Evolutionary conservation across 352 stramenopile species (phyloP).

Genomic region (Globisporangium carolinianum): DNA sequence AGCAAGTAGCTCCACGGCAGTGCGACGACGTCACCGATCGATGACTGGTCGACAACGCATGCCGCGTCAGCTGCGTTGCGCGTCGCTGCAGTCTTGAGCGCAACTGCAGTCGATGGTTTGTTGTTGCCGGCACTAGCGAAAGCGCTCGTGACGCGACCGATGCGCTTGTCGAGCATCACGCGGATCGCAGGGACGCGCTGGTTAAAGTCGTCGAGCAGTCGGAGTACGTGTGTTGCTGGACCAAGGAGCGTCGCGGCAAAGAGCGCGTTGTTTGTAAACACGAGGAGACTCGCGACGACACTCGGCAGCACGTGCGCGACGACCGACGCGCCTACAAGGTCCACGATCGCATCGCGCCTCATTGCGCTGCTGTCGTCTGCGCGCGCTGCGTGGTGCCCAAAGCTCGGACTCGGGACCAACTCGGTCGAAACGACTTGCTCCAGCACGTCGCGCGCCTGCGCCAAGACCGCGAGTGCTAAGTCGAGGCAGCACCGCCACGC

Average conservation of each 20-base stretch:
- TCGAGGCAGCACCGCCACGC: slow-evolving; percentile 46
- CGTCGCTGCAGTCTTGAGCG: neutral
- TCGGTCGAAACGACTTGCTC: slow-evolving; percentile 18
- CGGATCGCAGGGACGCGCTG: slow-evolving; percentile 9
- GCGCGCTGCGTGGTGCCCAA: neutral
- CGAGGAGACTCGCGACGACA: slow-evolving; percentile 42
- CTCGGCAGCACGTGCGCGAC: slow-evolving; percentile 50
- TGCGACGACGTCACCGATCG: slow-evolving; percentile 21
- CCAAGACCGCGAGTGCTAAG: slow-evolving; percentile 21
- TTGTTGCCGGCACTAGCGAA: neutral
- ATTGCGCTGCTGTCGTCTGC: neutral
- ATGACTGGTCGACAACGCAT: neutral
- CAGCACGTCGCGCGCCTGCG: slow-evolving; percentile 28
- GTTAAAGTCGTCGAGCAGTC: slow-evolving; percentile 46
- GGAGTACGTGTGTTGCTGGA: slow-evolving; percentile 32
- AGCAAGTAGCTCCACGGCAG: slow-evolving; percentile 53
- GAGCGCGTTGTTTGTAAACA: slow-evolving; percentile 46
- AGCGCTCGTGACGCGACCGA: slow-evolving; percentile 14
- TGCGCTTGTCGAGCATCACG: slow-evolving; percentile 16
- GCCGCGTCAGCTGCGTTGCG: neutral
- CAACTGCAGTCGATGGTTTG: neutral
- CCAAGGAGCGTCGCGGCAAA: slow-evolving; percentile 48
- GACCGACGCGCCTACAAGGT: slow-evolving; percentile 30
- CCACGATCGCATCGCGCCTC: slow-evolving; percentile 9
- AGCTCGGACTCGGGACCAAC: slow-evolving; percentile 20